Evolutionary conservation across 208 protist genomes (phyloP).

Genomic region (Trypanosoma brucei): DNA sequence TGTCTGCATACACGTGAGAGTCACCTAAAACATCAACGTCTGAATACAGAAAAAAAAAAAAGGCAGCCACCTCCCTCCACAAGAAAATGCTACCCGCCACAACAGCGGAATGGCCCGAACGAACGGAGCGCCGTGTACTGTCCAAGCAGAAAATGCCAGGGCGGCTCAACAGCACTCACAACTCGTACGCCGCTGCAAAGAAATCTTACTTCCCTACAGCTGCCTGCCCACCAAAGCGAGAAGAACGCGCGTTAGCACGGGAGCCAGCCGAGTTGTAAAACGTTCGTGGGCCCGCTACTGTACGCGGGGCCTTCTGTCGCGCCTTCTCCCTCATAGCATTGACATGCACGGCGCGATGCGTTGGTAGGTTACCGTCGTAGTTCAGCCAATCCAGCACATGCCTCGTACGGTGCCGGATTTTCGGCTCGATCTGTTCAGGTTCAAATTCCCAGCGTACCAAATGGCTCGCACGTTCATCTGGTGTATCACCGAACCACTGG

Average conservation of each 20-base stretch:
- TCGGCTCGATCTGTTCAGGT: constrained; percentile 40
- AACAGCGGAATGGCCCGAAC: too few relatives aligned
- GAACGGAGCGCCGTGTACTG: too few relatives aligned
- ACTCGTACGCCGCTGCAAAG: too few relatives aligned
- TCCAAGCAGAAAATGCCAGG: too few relatives aligned
- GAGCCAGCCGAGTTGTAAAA: constrained; percentile 86
- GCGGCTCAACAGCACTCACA: too few relatives aligned
- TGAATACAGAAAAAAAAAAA: too few relatives aligned
- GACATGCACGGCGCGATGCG: constrained; percentile 63
- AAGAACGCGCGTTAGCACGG: constrained; percentile 66
- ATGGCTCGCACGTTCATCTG: constrained; percentile 81
- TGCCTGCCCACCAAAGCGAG: constrained; percentile 50
- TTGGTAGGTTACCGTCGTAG: constrained; percentile 82
- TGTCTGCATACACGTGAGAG: too few relatives aligned
- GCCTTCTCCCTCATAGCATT: constrained; percentile 68
- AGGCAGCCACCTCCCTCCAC: too few relatives aligned
- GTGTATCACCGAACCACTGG: constrained; percentile 90
- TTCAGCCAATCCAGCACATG: constrained; percentile 84
- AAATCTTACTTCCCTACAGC: constrained; percentile 17
- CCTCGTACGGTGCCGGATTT: constrained; percentile 52
- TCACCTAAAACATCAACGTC: too few relatives aligned
- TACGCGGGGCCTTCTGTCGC: constrained; percentile 56
- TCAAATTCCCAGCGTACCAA: constrained; percentile 86
- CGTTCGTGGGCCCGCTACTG: constrained; percentile 40
- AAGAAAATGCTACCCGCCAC: too few relatives aligned